Percentiles rank a stretch among this genome's conserved stretches.
Conservation (phyloP, 73 alveolate species). For the Paramecium tetraurelia region DNA sequence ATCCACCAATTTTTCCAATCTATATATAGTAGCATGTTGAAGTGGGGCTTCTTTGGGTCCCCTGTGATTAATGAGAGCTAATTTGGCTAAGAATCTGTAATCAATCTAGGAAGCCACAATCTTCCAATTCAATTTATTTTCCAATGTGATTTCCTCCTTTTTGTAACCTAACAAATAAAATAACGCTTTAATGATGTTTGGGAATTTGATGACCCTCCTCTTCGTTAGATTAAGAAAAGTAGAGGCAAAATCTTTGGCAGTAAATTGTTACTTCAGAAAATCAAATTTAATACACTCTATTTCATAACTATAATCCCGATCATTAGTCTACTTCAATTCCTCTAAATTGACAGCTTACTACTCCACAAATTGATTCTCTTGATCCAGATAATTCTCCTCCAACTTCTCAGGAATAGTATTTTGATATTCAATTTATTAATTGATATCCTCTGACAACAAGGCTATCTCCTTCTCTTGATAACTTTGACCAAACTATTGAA, state of each 20-base stretch:
- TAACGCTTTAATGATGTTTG: conserved; percentile 79
- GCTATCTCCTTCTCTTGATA: conserved; percentile 79
- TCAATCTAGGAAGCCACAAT: neutral
- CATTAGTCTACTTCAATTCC: conserved; percentile 65
- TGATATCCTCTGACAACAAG: conserved; percentile 78
- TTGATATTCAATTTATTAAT: conserved; percentile 60
- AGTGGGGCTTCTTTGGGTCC: conserved; percentile 13
- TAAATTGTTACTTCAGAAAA: conserved; percentile 61
- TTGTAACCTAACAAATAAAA: conserved; percentile 75
- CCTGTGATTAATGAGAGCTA: neutral
- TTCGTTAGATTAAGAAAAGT: conserved; percentile 61
- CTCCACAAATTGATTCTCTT: conserved; percentile 78
- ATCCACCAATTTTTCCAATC: conserved; percentile 2
- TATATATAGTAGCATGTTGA: neutral
- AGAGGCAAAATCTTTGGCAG: conserved; percentile 70
- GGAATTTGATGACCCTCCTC: conserved; percentile 81
- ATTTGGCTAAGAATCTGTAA: neutral
- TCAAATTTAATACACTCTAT: conserved; percentile 58
- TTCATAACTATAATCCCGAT: conserved; percentile 3
- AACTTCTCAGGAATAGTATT: conserved; percentile 66
- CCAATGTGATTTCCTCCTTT: conserved; percentile 65
- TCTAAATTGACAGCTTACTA: conserved; percentile 67
- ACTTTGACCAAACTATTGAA: conserved; percentile 65
- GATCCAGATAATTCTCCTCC: conserved; percentile 71
- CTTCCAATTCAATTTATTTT: conserved; percentile 29